Conservation (phyloP, 495 filamentous ascomycete genomes). For the Evernia prunastri region DNA sequence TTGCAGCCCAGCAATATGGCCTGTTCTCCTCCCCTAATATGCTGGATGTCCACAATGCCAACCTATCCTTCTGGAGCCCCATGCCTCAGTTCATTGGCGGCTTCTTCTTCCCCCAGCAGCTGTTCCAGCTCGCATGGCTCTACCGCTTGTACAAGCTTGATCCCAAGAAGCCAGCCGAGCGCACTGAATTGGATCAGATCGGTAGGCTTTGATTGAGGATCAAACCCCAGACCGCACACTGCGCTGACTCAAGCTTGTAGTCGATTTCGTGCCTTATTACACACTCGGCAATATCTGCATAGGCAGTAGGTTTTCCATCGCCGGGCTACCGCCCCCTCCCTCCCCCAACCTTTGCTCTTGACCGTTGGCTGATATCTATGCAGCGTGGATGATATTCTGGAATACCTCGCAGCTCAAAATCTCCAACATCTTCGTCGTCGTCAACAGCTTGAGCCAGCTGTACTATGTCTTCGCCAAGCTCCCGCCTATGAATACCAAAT, state of each 20-base stretch:
- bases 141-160: slow-evolving; percentile 43
- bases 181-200: slow-evolving; percentile 30
- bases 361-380: background rate
- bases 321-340: no score
- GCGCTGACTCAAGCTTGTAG: slow-evolving; percentile 27
- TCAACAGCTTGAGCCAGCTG: slow-evolving; percentile 46
- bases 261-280: slow-evolving; percentile 43
- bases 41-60: slow-evolving; percentile 44
- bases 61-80: slow-evolving; percentile 46
- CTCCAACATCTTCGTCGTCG: slow-evolving; percentile 43
- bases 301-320: slow-evolving; percentile 25
- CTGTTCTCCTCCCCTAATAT: slow-evolving; percentile 43
- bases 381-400: slow-evolving; percentile 53
- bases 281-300: slow-evolving; percentile 47
- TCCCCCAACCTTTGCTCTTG: background rate
- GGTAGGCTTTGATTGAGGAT: background rate
- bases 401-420: slow-evolving; percentile 39
- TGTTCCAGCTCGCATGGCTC: slow-evolving; percentile 47
- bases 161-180: slow-evolving; percentile 28
- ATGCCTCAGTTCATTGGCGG: slow-evolving; percentile 47
- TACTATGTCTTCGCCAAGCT: slow-evolving; percentile 40
- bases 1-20: slow-evolving; percentile 44
- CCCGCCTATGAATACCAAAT: slow-evolving; percentile 39
- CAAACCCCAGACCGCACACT: background rate
- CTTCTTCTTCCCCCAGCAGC: slow-evolving; percentile 51